Evolutionary conservation across 2,329 filamentous ascomycete species (phyloP).

Genomic region (Colletotrichum acutatum): DNA sequence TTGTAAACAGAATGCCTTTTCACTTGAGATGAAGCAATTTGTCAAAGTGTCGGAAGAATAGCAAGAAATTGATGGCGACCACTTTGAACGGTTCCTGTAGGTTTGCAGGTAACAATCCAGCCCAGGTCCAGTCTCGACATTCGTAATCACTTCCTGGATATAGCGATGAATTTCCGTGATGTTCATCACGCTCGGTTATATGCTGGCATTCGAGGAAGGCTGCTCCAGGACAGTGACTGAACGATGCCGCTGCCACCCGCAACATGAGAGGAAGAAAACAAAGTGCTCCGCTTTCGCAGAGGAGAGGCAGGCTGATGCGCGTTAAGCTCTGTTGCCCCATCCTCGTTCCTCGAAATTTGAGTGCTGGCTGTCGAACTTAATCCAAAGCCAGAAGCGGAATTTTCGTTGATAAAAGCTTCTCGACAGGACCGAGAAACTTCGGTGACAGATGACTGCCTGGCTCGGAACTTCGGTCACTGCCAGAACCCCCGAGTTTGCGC

Average conservation of each 20-base stretch:
- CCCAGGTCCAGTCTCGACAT: background rate
- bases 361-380: background rate
- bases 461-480: background rate
- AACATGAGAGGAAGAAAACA: background rate
- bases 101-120: background rate
- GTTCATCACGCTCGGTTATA: background rate
- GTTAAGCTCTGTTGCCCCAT: background rate
- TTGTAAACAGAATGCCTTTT: background rate
- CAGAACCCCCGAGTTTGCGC: background rate
- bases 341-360: background rate
- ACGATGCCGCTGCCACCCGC: background rate
- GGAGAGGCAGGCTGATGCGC: background rate
- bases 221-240: background rate
- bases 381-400: background rate
- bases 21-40: constrained; percentile 14
- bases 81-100: background rate
- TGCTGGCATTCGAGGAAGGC: background rate
- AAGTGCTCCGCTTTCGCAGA: background rate
- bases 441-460: background rate
- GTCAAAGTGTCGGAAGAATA: background rate
- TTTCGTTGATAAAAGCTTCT: background rate
- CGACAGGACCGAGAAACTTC: background rate
- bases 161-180: background rate
- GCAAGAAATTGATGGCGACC: background rate
- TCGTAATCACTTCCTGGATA: background rate